Evolutionary conservation across 345 rosid genomes (phyloP).

Genomic region (Aquilaria sinensis): DNA sequence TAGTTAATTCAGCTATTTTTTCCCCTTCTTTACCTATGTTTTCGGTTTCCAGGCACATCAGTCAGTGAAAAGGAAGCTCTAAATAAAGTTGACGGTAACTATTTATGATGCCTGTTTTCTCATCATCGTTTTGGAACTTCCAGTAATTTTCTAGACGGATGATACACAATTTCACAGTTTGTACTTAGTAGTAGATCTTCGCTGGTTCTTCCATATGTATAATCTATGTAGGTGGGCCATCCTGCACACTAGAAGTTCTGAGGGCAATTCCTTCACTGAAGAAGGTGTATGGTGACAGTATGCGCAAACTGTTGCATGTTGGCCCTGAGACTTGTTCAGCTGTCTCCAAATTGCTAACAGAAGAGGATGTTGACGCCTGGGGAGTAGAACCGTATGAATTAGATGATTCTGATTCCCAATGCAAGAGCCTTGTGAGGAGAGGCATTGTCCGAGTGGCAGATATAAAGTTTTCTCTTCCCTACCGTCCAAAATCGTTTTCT

Average conservation of each 20-base stretch:
- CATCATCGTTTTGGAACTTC: neutral
- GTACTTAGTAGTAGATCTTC: neutral
- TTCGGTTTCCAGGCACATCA: slow-evolving; percentile 29
- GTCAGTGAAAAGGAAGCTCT: slow-evolving; percentile 30
- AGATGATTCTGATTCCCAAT: slow-evolving; percentile 48
- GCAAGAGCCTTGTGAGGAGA: slow-evolving; percentile 46
- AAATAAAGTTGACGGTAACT: slow-evolving; percentile 45
- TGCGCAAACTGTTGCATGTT: slow-evolving; percentile 55
- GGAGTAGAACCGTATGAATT: slow-evolving; percentile 74
- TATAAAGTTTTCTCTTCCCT: slow-evolving; percentile 60
- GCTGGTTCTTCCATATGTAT: neutral
- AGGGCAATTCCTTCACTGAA: slow-evolving; percentile 45
- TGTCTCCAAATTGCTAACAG: slow-evolving; percentile 54
- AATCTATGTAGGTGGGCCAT: slow-evolving; percentile 36
- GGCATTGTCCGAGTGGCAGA: slow-evolving; percentile 57
- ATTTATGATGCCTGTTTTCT: neutral
- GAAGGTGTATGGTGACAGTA: slow-evolving; percentile 64
- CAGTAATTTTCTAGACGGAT: neutral
- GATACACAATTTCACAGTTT: neutral
- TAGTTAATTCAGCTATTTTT: neutral
- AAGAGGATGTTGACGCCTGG: slow-evolving; percentile 52
- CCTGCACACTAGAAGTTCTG: slow-evolving; percentile 57
- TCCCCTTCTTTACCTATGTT: neutral
- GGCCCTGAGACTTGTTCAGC: slow-evolving; percentile 69
- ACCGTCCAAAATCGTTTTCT: slow-evolving; percentile 59